A percentile compares a stretch with the other conserved stretches of the same genome.
These are phyloP conservation scores for Ustilago hordei DNA, from an alignment of 1,284 basidiomycete genomes.

Conservation along the genomic window DNA sequence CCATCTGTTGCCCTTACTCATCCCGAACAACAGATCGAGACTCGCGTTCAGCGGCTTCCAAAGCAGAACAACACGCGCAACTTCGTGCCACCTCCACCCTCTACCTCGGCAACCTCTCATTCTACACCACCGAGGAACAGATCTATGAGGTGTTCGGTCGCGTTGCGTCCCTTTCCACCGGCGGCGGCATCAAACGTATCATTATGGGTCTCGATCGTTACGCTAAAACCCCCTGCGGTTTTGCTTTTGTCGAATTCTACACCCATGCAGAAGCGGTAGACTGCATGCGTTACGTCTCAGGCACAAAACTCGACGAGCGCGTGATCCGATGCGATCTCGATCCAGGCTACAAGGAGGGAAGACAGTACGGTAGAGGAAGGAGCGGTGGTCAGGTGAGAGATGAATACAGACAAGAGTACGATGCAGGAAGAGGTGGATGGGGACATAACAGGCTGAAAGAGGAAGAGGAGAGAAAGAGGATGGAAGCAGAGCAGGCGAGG, in stretches of 20 bases:
- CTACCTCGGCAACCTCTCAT: slow-evolving; percentile 76
- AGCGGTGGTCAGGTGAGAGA: slow-evolving; percentile 93
- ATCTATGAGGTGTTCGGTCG: slow-evolving; percentile 98
- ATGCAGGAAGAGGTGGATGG: slow-evolving; percentile 86
- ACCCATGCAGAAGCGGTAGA: slow-evolving; percentile 93
- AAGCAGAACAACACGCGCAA: slow-evolving; percentile 71
- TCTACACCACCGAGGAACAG: slow-evolving; percentile 94
- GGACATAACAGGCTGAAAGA: slow-evolving; percentile 74
- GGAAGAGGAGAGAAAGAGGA: slow-evolving; percentile 80
- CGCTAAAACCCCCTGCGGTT: slow-evolving; percentile 97
- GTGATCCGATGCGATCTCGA: slow-evolving; percentile 98
- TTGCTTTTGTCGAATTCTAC: slow-evolving; percentile 99
- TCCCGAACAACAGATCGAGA: slow-evolving; percentile 66
- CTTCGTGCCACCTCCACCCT: slow-evolving; percentile 73
- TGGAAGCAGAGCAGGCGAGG: slow-evolving; percentile 77
- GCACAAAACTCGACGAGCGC: slow-evolving; percentile 98
- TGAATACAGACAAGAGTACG: slow-evolving; percentile 96
- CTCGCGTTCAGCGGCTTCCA: slow-evolving; percentile 65
- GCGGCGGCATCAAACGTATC: slow-evolving; percentile 96
- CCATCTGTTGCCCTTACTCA: background rate
- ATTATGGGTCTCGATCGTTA: slow-evolving; percentile 99
- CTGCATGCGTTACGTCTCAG: slow-evolving; percentile 91
- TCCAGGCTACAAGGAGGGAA: slow-evolving; percentile 94
- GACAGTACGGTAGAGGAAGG: slow-evolving; percentile 96
- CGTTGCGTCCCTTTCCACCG: slow-evolving; percentile 87